phyloP scores from a whole-genome alignment of 2,329 filamentous ascomycete species.

The Dryadomyces quercus-mongolicae region DNA sequence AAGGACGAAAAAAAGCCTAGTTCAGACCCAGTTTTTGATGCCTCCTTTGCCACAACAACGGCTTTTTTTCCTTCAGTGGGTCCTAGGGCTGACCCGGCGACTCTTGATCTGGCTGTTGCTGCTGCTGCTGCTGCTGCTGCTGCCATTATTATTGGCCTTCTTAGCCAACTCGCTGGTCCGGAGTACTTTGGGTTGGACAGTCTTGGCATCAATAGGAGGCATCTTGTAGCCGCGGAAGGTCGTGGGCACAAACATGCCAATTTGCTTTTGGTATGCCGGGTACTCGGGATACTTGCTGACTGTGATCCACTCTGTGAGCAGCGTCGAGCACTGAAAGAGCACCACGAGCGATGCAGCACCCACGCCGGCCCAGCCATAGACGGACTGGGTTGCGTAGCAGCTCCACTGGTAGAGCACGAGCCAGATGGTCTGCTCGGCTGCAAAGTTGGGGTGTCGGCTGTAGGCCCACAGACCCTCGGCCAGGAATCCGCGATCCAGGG shows the following conservation, averaged over 20 bases:
- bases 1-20: no score
- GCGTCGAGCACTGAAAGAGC: constrained; percentile 83
- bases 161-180: constrained; percentile 38
- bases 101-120: background rate
- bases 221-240: constrained; percentile 27
- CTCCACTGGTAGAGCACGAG: constrained; percentile 79
- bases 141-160: no score
- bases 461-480: constrained; percentile 76
- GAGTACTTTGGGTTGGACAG: constrained; percentile 31
- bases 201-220: constrained; percentile 18
- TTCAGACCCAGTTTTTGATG: no score
- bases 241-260: constrained; percentile 72
- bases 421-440: constrained; percentile 87
- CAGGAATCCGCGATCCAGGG: constrained; percentile 83
- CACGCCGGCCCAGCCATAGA: constrained; percentile 66
- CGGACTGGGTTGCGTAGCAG: constrained; percentile 57
- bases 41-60: no score
- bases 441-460: constrained; percentile 90
- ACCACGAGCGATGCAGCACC: constrained; percentile 60
- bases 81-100: constrained; percentile 6
- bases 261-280: constrained; percentile 65
- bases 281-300: constrained; percentile 82
- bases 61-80: no score
- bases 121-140: no score
- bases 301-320: constrained; percentile 74